These are phyloP conservation scores for Tolypocladium album DNA, from an alignment of 2,329 filamentous ascomycete genomes.

Conservation along the genomic window DNA sequence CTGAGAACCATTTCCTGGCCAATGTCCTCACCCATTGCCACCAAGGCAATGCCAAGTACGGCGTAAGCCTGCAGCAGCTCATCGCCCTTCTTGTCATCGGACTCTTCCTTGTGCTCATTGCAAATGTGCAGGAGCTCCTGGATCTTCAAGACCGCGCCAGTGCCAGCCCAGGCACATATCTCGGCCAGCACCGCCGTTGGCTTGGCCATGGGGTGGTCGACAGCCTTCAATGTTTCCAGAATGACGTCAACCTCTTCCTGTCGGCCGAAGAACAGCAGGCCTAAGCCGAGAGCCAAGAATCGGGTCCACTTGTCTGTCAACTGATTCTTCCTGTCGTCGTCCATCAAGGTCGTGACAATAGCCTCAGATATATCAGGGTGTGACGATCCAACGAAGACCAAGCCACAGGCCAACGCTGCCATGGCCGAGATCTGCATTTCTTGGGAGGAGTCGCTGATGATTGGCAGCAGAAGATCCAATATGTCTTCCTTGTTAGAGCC, in stretches of 20 bases:
- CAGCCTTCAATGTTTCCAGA: conserved; percentile 89
- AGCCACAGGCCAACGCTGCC: conserved; percentile 81
- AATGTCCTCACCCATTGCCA: conserved; percentile 96
- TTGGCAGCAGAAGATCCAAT: conserved; percentile 74
- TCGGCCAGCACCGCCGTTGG: conserved; percentile 91
- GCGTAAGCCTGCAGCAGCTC: conserved; percentile 94
- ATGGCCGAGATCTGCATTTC: conserved; percentile 96
- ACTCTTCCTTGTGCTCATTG: conserved; percentile 93
- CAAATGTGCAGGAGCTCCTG: conserved; percentile 96
- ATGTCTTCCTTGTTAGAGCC: conserved; percentile 87
- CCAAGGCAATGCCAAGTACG: conserved; percentile 84
- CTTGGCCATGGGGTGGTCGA: conserved; percentile 94
- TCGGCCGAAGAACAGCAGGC: conserved; percentile 87
- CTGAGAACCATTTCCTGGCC: conserved; percentile 98
- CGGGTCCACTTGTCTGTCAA: conserved; percentile 97
- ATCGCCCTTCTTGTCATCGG: conserved; percentile 89
- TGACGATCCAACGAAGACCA: conserved; percentile 88
- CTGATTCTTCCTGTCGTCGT: conserved; percentile 83
- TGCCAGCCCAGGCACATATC: conserved; percentile 96
- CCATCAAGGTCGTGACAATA: conserved; percentile 84
- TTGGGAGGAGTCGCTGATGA: conserved; percentile 71
- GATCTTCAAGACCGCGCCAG: conserved; percentile 91
- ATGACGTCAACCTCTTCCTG: conserved; percentile 99
- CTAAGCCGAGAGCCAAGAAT: conserved; percentile 89
- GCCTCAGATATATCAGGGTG: conserved; percentile 86